Conservation (phyloP, 257 asterid species). For the Primulina eburnea region DNA sequence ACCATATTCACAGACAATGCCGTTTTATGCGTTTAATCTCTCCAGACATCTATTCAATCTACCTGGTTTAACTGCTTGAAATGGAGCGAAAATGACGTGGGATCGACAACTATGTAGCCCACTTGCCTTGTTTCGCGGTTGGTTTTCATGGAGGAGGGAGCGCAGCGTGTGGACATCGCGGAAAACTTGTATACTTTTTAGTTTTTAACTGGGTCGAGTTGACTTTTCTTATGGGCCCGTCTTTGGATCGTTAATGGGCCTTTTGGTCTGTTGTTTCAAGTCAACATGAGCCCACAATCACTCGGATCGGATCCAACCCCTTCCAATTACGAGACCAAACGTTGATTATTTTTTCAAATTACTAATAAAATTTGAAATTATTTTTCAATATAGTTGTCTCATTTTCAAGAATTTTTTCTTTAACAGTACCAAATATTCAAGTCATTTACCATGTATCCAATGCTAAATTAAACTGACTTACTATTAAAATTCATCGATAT, state of each 20-base stretch:
- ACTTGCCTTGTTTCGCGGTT: conserved; percentile 24
- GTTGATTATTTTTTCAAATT: no score
- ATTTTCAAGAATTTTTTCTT: no score
- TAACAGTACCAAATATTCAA: not conserved
- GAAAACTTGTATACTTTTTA: not conserved
- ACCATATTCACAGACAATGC: conserved; percentile 29
- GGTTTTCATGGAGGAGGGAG: conserved; percentile 16
- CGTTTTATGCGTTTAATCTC: conserved; percentile 19
- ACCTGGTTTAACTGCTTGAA: conserved; percentile 10
- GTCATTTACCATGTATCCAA: conserved; percentile 15
- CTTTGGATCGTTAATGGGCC: not conserved
- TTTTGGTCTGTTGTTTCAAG: not conserved
- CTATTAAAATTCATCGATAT: not conserved
- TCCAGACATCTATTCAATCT: not conserved
- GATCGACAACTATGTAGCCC: conserved; percentile 24
- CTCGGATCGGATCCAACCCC: not conserved
- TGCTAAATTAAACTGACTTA: not conserved
- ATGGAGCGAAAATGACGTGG: conserved; percentile 46
- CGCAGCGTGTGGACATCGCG: conserved; percentile 22
- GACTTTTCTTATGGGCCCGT: not conserved
- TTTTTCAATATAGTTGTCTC: no score
- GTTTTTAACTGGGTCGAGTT: not conserved
- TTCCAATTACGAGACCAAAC: no score
- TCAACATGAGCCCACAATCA: not conserved
- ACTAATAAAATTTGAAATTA: no score